These are phyloP conservation scores for Orbilia blumenaviensis DNA, from an alignment of 2,329 filamentous ascomycete species.

Conservation along the genomic window DNA sequence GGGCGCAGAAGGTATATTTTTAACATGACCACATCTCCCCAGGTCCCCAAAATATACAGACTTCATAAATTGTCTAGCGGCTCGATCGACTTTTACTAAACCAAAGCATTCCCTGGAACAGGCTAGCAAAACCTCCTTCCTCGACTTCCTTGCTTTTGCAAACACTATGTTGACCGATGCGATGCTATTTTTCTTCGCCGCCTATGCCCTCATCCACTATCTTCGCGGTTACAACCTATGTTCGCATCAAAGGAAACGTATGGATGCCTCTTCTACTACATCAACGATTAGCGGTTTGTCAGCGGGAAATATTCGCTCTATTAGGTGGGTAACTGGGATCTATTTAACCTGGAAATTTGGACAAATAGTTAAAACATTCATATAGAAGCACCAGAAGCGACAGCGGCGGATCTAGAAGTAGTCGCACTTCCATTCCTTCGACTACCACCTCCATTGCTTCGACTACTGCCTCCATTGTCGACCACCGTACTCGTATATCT, in stretches of 20 bases:
- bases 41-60: not conserved
- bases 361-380: not conserved
- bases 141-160: not conserved
- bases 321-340: not conserved
- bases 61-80: not conserved
- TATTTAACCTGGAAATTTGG: not conserved
- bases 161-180: not conserved
- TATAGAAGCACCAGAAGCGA: not conserved
- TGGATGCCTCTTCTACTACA: not conserved
- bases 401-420: not conserved
- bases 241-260: not conserved
- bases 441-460: not conserved
- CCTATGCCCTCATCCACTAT: not conserved
- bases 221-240: not conserved
- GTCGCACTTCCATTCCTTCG: not conserved
- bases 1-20: conserved; percentile 8
- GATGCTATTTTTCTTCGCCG: not conserved
- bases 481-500: not conserved
- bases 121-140: not conserved
- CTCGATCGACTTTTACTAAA: not conserved
- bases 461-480: not conserved
- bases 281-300: not conserved
- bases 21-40: too few relatives aligned
- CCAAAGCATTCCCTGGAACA: not conserved
- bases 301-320: not conserved